Conservation (phyloP, 2,329 filamentous ascomycete genomes). For the Fusarium ramigenum region DNA sequence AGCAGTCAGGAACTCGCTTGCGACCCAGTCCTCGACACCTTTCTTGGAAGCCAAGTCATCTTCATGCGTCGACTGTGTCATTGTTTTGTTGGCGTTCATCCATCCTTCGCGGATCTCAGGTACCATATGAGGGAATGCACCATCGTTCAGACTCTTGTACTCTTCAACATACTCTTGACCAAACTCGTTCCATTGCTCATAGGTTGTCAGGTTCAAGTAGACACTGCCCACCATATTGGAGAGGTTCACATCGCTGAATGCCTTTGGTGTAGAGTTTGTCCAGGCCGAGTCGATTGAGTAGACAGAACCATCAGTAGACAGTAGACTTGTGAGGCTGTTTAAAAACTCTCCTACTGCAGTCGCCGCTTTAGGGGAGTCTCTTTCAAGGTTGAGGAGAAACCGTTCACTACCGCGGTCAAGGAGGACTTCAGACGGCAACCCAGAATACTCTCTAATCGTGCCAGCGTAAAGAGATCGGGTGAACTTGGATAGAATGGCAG, state of each 20-base stretch:
- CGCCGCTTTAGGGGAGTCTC: rapidly evolving
- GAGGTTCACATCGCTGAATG: background rate
- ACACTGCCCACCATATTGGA: background rate
- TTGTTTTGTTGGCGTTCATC: background rate
- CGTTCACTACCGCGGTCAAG: background rate
- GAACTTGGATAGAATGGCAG: background rate
- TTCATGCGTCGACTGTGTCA: background rate
- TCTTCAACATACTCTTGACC: background rate
- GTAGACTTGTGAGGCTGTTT: background rate
- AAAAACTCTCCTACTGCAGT: background rate
- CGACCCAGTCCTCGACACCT: background rate
- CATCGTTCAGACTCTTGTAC: background rate
- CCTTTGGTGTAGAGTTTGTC: background rate
- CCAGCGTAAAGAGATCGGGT: background rate
- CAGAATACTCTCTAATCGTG: background rate
- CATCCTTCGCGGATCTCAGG: background rate
- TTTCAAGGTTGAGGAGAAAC: background rate
- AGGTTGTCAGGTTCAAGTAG: background rate
- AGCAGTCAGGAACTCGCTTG: background rate
- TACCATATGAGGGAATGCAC: slow-evolving; percentile 7
- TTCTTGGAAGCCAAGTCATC: slow-evolving; percentile 1
- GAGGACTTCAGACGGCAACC: background rate
- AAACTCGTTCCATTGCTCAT: slow-evolving; percentile 9
- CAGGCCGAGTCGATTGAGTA: background rate
- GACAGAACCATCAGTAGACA: background rate